A percentile compares a stretch with the other conserved stretches of the same genome.
phyloP scores from a whole-genome alignment of 306 rosid genomes.

The Citrullus amarus region DNA sequence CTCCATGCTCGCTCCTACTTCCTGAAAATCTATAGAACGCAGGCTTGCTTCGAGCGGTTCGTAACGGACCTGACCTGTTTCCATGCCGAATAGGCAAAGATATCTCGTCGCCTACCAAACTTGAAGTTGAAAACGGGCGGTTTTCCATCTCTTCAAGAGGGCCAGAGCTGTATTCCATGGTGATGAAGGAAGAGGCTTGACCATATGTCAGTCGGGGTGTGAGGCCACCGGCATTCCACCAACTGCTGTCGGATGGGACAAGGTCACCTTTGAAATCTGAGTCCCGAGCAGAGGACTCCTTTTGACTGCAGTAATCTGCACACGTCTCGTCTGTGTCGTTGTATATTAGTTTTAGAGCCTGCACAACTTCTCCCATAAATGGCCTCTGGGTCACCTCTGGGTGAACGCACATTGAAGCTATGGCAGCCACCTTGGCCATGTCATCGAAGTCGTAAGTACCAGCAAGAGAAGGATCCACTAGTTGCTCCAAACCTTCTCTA shows the following conservation, averaged over 20 bases:
- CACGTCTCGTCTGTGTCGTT: constrained; percentile 60
- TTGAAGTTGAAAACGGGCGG: constrained; percentile 61
- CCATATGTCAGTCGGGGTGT: constrained; percentile 45
- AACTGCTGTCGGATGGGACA: constrained; percentile 60
- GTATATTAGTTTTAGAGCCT: constrained; percentile 85
- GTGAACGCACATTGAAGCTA: constrained; percentile 92
- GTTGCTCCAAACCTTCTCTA: constrained; percentile 70
- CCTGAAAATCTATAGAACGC: constrained; percentile 42
- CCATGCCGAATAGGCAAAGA: constrained; percentile 58
- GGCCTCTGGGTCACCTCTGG: constrained; percentile 77
- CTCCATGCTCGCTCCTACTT: constrained; percentile 73
- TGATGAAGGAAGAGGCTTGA: constrained; percentile 51
- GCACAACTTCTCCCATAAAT: constrained; percentile 98
- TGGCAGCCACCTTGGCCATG: constrained; percentile 90
- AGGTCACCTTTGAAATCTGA: constrained; percentile 60
- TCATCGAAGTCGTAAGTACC: constrained; percentile 69
- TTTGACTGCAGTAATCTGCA: constrained; percentile 58
- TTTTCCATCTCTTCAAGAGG: constrained; percentile 65
- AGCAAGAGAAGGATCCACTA: constrained; percentile 78
- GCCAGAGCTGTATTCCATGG: constrained; percentile 90
- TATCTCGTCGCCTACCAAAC: constrained; percentile 40
- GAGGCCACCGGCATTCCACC: constrained; percentile 65
- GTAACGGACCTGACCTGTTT: constrained; percentile 80
- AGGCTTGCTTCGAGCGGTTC: constrained; percentile 58
- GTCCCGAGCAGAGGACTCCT: constrained; percentile 60